Evolutionary conservation across 2,329 filamentous ascomycete species (phyloP).

Genomic region (Trichoderma breve): DNA sequence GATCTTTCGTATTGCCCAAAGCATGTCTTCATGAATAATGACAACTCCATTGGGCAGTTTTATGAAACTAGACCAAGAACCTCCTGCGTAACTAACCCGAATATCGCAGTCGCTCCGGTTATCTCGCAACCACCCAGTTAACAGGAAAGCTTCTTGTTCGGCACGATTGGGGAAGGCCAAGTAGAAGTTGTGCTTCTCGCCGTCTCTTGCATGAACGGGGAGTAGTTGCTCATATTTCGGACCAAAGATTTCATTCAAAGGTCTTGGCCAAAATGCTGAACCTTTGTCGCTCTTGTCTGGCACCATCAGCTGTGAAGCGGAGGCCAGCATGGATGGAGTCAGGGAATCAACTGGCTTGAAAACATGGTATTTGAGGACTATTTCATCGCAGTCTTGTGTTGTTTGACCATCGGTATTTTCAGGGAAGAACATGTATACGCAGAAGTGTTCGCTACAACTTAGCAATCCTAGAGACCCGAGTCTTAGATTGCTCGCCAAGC

Average conservation of each 20-base stretch:
- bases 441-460: conserved; percentile 32
- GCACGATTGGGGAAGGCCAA: conserved; percentile 47
- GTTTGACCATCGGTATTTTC: conserved; percentile 31
- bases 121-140: conserved; percentile 45
- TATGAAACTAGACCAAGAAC: conserved; percentile 49
- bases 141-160: conserved; percentile 35
- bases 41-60: conserved; percentile 33
- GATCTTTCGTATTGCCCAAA: conserved; percentile 40
- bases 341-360: conserved; percentile 33
- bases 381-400: conserved; percentile 31
- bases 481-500: conserved; percentile 36
- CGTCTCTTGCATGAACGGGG: conserved; percentile 21
- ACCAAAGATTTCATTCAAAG: conserved; percentile 32
- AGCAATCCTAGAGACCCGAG: conserved; percentile 38
- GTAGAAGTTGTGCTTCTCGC: conserved; percentile 39
- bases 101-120: conserved; percentile 43
- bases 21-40: conserved; percentile 46
- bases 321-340: conserved; percentile 27
- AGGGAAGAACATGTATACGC: conserved; percentile 41
- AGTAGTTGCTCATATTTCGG: conserved; percentile 35
- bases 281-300: neutral
- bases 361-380: conserved; percentile 38
- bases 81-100: conserved; percentile 40
- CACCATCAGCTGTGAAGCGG: conserved; percentile 19
- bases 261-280: conserved; percentile 20